These are phyloP conservation scores for Lactuca sativa DNA, from an alignment of 129 eudicot species.

Conservation along the genomic window DNA sequence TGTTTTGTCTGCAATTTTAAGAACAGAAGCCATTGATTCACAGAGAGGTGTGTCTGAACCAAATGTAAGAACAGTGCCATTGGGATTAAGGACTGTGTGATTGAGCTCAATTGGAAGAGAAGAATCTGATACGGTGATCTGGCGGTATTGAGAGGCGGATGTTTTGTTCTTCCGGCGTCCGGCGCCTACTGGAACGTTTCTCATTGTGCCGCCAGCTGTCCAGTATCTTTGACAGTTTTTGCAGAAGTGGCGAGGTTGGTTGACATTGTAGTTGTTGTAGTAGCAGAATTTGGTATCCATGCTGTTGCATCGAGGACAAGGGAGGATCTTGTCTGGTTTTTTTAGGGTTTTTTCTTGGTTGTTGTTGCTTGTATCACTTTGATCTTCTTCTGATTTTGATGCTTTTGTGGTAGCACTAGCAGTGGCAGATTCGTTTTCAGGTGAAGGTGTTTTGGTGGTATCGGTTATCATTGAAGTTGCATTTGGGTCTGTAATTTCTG, in stretches of 20 bases:
- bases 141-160: constrained; percentile 52
- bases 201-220: constrained; percentile 95
- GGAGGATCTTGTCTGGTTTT: constrained; percentile 81
- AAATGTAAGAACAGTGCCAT: constrained; percentile 66
- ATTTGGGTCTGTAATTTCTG: constrained; percentile 44
- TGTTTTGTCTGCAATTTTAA: constrained; percentile 58
- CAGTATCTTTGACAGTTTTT: constrained; percentile 94
- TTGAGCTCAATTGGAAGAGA: constrained; percentile 40
- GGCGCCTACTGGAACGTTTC: constrained; percentile 89
- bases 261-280: constrained; percentile 83
- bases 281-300: constrained; percentile 92
- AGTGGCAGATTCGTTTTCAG: constrained; percentile 39
- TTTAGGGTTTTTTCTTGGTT: constrained; percentile 64
- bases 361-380: constrained; percentile 44
- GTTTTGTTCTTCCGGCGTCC: constrained; percentile 84
- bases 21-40: constrained; percentile 66
- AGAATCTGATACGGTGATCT: constrained; percentile 57
- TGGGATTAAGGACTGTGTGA: constrained; percentile 41
- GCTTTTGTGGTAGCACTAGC: constrained; percentile 36
- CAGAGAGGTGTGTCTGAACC: constrained; percentile 64
- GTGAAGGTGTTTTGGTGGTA: constrained; percentile 30
- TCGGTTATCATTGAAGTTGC: constrained; percentile 27
- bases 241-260: constrained; percentile 90
- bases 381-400: constrained; percentile 60
- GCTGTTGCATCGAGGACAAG: constrained; percentile 89